Base-by-base conservation (phyloP, 2,329 filamentous ascomycete genomes). In the Fusarium ramigenum region DNA sequence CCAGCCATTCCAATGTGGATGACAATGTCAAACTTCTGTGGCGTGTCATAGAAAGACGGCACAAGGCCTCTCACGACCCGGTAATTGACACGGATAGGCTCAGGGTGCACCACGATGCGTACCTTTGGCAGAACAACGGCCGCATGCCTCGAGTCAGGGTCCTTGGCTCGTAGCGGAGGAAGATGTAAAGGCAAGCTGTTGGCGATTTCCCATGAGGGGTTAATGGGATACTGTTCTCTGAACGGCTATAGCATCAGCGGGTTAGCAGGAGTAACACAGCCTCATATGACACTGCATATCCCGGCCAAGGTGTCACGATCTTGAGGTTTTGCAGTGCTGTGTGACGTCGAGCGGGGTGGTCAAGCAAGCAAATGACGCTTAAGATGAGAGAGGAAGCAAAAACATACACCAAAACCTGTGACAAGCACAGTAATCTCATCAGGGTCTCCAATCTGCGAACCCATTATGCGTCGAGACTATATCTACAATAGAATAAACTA, bases 1-100 rank as follows among this genome's bases (percentile, higher is more conserved):
- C 92, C 79, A 80, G 93, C 93, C 88, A 97, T 94, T 70, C 94
- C 94, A 58, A 97, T 92, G 81, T 97, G 94, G 8, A 97, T 81
- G 28, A 91, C 86, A 36, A 92, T 82, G 80, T 97, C 92, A 60
- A 91, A 87, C 54, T 84, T 65, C 79, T 79, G 47, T 23, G 49
- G 69, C 36, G 66, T 63, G 43, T 85, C 83, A 83, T 93, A 89
- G 9, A 97, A 84, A 9, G 79, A 79, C 3, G 94, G 93, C 7
- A 95, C 85, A 5, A 91, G 80, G 18, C 84, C 81, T 57, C 90
- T 88, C 39, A 95, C 92, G 12, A 86, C 85, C 53, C 88, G 83
- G 83, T 97, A 97, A 74, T 87, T 89, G 57, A 96, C 93, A 36
- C 88, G 89, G 47, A 97, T 86, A 2, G 93, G 87, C 46, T 88